These are phyloP conservation scores for Candida tetrigidarum DNA, from an alignment of 1,139 yeast genomes.

Conservation along the genomic window DNA sequence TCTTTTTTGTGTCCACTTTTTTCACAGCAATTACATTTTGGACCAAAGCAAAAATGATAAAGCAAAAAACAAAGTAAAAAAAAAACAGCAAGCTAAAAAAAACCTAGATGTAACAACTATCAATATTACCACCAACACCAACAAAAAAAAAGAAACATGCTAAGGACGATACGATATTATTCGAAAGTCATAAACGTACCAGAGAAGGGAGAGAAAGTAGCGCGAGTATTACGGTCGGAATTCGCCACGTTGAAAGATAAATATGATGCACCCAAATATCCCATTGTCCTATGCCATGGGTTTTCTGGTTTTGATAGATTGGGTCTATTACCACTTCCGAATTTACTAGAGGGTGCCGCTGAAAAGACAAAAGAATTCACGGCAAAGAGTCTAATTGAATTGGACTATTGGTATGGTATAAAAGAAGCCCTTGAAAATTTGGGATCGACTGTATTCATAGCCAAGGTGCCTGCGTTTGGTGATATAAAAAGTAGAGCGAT, in stretches of 20 bases:
- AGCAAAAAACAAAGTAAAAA: too few species aligned
- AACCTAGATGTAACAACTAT: slow-evolving; percentile 9
- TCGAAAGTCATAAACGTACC: slow-evolving; percentile 8
- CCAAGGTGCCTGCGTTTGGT: slow-evolving; percentile 85
- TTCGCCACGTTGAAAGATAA: slow-evolving; percentile 20
- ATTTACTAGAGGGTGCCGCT: slow-evolving; percentile 19
- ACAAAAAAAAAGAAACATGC: not conserved
- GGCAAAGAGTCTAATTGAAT: slow-evolving; percentile 37
- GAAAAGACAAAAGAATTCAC: slow-evolving; percentile 21
- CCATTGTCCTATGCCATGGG: slow-evolving; percentile 84
- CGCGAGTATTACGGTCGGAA: slow-evolving; percentile 10
- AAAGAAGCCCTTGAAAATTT: slow-evolving; percentile 58
- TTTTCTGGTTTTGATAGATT: slow-evolving; percentile 77
- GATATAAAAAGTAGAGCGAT: slow-evolving; percentile 70
- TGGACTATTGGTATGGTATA: slow-evolving; percentile 86
- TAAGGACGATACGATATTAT: slow-evolving; percentile 6
- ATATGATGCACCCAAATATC: slow-evolving; percentile 50
- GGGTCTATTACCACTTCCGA: slow-evolving; percentile 45
- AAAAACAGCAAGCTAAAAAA: not conserved
- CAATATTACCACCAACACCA: not conserved
- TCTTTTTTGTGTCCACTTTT: not conserved
- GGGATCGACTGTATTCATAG: slow-evolving; percentile 73
- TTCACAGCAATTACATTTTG: slow-evolving; percentile 1
- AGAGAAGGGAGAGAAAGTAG: slow-evolving; percentile 6
- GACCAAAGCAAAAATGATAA: not conserved